Base-by-base conservation (phyloP, 495 filamentous ascomycete species). In the Platismatia glauca region DNA sequence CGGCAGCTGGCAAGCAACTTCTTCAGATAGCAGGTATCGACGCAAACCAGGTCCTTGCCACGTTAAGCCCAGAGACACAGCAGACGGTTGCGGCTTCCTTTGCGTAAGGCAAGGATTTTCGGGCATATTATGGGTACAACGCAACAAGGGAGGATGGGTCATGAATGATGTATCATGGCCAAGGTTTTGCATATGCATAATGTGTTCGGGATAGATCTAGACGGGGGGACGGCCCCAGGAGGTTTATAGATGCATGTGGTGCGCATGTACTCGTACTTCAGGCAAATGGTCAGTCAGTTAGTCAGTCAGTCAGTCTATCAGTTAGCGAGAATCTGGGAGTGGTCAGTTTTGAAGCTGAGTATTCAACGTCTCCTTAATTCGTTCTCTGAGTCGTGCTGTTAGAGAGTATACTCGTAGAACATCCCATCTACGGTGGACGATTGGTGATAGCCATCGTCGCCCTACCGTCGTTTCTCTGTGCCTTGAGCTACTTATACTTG, bases 1-100 rank as follows among this genome's bases (percentile, higher is more conserved):
- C 90, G 33, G 77, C 75, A 22, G 82, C 90, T 3, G 87, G 86
- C 31, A 93, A 93, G 73, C 73, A 78, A 57, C 80, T 98, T 24
- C 77, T 96, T 12, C 77, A 80, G 61, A 79, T 78, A 8, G 85
- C 90, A 8, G 83, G 83, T 33, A 69, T 90, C 29, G 87, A 95
- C 71, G 82, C 86, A 3, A 82, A 83, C 46, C 82, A 86, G 64
- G 76, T 94, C 55, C 76, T 93, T 58, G 80, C 82, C 29, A 81
- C 84, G 22, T 82, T 96, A 65, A 80, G 82, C 24, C 85, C 87
- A 3, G 89, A 93, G 61, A 86, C 83, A 62, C 89, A 93, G 74
- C 81, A 85, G 67, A 83, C 85, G 1, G 87, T 96, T 57, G 82
- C 86, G 65, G 80, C 79, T 50, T 84, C 85, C 72, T 91, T 92